Evolutionary conservation across 345 rosid species (phyloP), one percentile per base, ranked within the genome.

Genomic region (Citropsis articulata): DNA sequence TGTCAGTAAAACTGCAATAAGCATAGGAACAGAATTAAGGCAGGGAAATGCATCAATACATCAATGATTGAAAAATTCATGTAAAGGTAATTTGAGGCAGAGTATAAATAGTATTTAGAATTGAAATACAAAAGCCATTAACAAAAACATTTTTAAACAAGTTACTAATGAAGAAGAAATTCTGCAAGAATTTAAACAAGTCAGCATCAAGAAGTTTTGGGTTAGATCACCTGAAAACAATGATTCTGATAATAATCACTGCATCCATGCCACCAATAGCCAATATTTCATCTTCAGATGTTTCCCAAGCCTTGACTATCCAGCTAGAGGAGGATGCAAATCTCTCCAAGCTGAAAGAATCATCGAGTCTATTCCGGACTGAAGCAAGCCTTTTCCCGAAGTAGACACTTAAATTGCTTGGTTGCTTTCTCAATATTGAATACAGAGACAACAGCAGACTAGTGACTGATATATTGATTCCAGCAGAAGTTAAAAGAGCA

Each of bases 301-400:
- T 83, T 82, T 85, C 90, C 98, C 98, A 96, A 30, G 98, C 98
- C 84, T 86, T 93, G 40, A 89, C 33, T 12, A 96, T 53, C 99
- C 99, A 96, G 83, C 97, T 86, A 0, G 99, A 93, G 38, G 98
- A 90, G 1, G 98, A 97, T 3, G 85, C 93, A 74, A 94, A 94
- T 80, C 97, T 92, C 69, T 94, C 91, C 25, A 92, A 81, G 82
- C 90, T 85, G 78, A 78, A 75, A 78, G 87, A 84, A 76, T 88
- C 91, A 36, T 18, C 45, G 40, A 73, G 84, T 66, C 79, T 80
- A 33, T 78, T 67, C 27, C 64, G 73, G 40, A 81, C 86, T 0
- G 78, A 61, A 78, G 90, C 85, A 71, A 89, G 86, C 89, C 89
- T 77, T 81, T 90, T 83, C 2, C 88, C 90, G 73, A 94, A 92